phyloP scores from a whole-genome alignment of 208 protist species.

The Leishmania arabica region DNA sequence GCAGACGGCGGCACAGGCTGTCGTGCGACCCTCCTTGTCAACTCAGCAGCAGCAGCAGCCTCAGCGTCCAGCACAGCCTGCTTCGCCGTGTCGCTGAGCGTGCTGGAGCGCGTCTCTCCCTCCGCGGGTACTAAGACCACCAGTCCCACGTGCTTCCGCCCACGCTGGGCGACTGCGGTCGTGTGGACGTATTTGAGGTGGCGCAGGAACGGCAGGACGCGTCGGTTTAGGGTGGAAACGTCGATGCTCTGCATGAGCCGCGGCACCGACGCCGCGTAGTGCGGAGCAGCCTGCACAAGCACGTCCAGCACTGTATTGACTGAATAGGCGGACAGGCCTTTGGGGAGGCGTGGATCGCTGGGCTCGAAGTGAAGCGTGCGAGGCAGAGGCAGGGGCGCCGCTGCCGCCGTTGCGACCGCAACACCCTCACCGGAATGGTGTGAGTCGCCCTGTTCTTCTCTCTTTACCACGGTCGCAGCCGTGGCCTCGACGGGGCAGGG shows the following conservation, averaged over 20 bases:
- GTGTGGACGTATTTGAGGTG: conserved; percentile 41
- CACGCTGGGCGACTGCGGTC: conserved; percentile 43
- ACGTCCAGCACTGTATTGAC: conserved; percentile 59
- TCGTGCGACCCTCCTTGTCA: background rate
- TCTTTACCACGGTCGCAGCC: background rate
- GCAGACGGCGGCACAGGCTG: background rate
- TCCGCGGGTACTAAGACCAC: conserved; percentile 42
- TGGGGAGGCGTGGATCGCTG: conserved; percentile 30
- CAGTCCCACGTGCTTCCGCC: conserved; percentile 57
- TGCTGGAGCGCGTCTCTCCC: conserved; percentile 1
- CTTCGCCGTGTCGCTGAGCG: conserved; percentile 39
- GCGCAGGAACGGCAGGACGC: conserved; percentile 67
- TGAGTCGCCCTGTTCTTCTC: conserved; percentile 2
- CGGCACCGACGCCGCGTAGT: conserved; percentile 49
- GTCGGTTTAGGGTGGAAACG: conserved; percentile 37
- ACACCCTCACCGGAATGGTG: background rate
- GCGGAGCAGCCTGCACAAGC: conserved; percentile 41
- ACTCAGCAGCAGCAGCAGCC: conserved; percentile 5
- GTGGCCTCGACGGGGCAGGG: background rate
- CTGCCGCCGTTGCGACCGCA: background rate
- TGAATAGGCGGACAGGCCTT: conserved; percentile 59
- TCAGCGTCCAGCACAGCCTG: conserved; percentile 21
- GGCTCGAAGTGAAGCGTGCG: conserved; percentile 2
- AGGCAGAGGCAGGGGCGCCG: background rate
- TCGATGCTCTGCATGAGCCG: conserved; percentile 53